Evolutionary conservation across 1,284 basidiomycete genomes (phyloP), one percentile per base, ranked within the genome.

Genomic region (Sutorius eximius): DNA sequence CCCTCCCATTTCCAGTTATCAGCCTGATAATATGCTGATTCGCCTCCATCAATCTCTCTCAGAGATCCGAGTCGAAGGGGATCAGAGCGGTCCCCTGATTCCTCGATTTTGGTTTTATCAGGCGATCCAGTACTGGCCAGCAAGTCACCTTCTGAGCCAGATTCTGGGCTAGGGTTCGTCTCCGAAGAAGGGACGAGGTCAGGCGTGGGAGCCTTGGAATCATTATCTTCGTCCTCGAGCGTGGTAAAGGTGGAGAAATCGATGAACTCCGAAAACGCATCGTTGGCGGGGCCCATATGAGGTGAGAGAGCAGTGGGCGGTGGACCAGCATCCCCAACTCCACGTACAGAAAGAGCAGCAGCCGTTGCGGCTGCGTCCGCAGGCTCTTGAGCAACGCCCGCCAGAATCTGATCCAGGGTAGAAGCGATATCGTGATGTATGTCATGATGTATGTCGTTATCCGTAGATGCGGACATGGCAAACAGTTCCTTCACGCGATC

Each of bases 11-110:
- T 90, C 83, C 83, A 91, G 50, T 78, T 77, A 51, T 74, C 77
- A 34, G 77, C 60, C 57, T 85, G 82, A 70, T 82, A 89, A 67
- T 86, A 89, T 52, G 82, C 77, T 24, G 83, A 80, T 73, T 89
- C 87, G 45, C 87, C 87, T 43, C 86, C 87, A 61, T 89, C 87
- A 44, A 91, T 82, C 66, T 87, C 86, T 64, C 82, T 82, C 75
- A 82, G 82, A 51, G 79, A 71, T 44, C 83, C 83, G 33, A 86
- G 71, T 44, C 82, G 77, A 55, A 87, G 73, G 40, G 77, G 72
- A 66, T 88, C 85, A 24, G 75, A 65, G 22, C 55, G 61, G 33
- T 71, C 70, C 18, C 63, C 60, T 16, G 71, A 51, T 32, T 85
- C 82, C 52, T 83, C 81, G 42, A 70, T 69, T 71, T 82, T 82